Evolutionary conservation across 352 stramenopile species (phyloP), one percentile per base, ranked within the genome.

Genomic region (Globisporangium perplexum): DNA sequence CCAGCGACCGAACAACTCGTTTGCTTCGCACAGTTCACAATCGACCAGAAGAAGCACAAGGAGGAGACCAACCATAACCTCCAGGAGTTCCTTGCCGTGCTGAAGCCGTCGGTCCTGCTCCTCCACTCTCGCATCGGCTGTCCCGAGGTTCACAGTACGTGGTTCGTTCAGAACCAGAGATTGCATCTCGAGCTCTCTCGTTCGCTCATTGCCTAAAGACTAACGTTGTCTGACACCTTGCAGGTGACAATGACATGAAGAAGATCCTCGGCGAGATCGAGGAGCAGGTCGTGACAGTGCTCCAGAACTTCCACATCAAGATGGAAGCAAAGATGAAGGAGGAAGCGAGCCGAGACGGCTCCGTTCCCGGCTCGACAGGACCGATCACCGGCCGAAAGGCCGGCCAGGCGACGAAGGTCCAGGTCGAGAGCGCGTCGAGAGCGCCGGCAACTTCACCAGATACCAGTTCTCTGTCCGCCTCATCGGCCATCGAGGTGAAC

Each of bases 1-100:
- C 10, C 31, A 36, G 31, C 17, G 3, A 8, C 47, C 10, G 20
- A 6, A 43, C 18, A n/a, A 38, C 28, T 41, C 15, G 11, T 26
- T 11, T 20, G 44, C 22, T 14, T 53, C 18, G 43, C 2, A 23
- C 38, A 44, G 38, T 22, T 44, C 41, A 80, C 74, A 6, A 77
- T 83, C 20, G 81, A 91, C 39, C 73, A 83, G 41, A 86, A 86
- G 53, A 90, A 86, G 56, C 64, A 83, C 47, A 90, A 90, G 50
- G 80, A 90, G 28, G 75, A 88, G 26, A 65, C 75, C 8, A 93
- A 86, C 47, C 67, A 72, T 11, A 68, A 88, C 46, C 67, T 93
- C 39, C 82, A 90, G 28, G 62, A 46, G 1, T 91, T 89, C 45
- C 62, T 91, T 3, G 71, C 78, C 0, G 66, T 63, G 1, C 68